Base-by-base conservation (phyloP, 805 yeast genomes). In the Yarrowia sp. region DNA sequence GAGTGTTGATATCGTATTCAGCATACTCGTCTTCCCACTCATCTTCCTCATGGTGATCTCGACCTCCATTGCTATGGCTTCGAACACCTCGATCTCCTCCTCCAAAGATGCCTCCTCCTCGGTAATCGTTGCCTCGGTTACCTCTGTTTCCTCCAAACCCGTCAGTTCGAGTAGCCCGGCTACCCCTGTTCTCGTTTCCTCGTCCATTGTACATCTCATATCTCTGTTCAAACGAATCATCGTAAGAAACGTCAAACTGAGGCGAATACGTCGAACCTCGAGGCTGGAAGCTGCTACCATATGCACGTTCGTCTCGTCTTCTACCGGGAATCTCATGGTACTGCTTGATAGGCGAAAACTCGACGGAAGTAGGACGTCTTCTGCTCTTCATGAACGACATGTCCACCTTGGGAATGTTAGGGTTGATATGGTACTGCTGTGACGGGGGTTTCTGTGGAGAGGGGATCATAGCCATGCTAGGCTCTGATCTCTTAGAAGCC, bases 291-390 rank as follows among this genome's bases (percentile, higher is more conserved):
- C 19, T 9, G 46, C 24, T 30, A n/a, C 12, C 13, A 3, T 38
- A 10, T 8, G 20, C 34, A 2, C 44, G 36, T 2, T 15, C 61
- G 13, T 40, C n/a, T 15, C 36, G 20, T 40, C 61, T 15, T 55
- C 64, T 12, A 3, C 63, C 47, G 5, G 64, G 64, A 43, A 58
- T 43, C 39, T 43, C 50, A 33, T 58, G 49, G 64, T 58, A 58
- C 50, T 58, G 64, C 33, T 43, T 58, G 50, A 58, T 33, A 13
- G 64, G 64, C 17, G 64, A 58, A n/a, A 58, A 58, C 19, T 58
- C 50, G 17, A 58, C 64, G n/a, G 38, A 42, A 15, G 63, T 55
- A 3, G 64, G 64, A 1, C 64, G 49, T 33, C 50, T 20, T 52
- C 30, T 24, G 39, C 44, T 15, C 30, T 42, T 55, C 63, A 55